Evolutionary conservation across 352 stramenopile genomes (phyloP).

Genomic region (Phytopythium boreale): DNA sequence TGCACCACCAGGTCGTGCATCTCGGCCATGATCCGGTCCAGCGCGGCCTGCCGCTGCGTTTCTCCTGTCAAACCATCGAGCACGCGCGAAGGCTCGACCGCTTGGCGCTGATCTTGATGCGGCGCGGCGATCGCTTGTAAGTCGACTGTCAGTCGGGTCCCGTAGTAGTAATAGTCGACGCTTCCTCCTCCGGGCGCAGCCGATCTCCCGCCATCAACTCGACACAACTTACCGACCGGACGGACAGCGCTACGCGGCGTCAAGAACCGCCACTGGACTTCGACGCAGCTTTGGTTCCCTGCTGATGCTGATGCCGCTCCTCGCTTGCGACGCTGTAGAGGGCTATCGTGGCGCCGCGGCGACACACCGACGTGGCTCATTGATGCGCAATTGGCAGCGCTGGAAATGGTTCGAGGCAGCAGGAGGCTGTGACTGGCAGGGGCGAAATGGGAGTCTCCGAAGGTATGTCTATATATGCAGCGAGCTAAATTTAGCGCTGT

Average conservation of each 20-base stretch:
- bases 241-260: conserved; percentile 2
- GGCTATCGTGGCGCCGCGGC: conserved; percentile 17
- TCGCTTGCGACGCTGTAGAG: conserved; percentile 26
- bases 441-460: background rate
- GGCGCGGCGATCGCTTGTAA: background rate
- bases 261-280: conserved; percentile 62
- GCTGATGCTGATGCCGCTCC: conserved; percentile 10
- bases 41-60: conserved; percentile 56
- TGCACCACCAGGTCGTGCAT: conserved; percentile 42
- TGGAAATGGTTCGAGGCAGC: background rate
- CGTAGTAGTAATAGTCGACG: background rate
- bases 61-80: conserved; percentile 51
- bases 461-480: background rate
- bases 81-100: background rate
- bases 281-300: conserved; percentile 26
- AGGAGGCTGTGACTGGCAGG: background rate
- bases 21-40: conserved; percentile 60
- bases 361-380: conserved; percentile 18
- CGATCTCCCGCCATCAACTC: background rate
- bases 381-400: too few species aligned
- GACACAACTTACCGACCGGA: background rate
- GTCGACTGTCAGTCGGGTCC: background rate
- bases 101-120: background rate
- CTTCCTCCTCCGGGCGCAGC: background rate
- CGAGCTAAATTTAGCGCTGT: background rate